Percentiles rank a stretch among this genome's conserved stretches.
These are phyloP conservation scores for Acer yangbiense DNA, from an alignment of 345 rosid genomes.

Conservation along the genomic window DNA sequence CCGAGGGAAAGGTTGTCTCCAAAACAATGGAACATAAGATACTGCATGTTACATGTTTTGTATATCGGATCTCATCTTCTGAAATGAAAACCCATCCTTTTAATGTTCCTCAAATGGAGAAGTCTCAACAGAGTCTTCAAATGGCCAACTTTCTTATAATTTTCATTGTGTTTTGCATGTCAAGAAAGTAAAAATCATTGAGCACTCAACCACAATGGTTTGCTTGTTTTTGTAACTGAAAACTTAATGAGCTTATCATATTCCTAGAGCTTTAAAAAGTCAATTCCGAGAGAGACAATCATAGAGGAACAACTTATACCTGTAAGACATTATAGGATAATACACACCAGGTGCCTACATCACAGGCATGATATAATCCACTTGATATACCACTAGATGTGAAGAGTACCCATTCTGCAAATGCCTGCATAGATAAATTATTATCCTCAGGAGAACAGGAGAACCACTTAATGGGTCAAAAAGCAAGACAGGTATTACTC, in stretches of 20 bases:
- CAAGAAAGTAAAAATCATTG: neutral
- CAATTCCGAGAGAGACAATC: neutral
- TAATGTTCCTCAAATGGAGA: neutral
- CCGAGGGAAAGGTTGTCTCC: neutral
- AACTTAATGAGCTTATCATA: neutral
- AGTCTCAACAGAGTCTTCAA: conserved; percentile 1
- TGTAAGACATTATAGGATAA: conserved; percentile 76
- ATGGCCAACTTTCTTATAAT: neutral
- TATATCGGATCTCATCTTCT: neutral
- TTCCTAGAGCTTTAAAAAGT: neutral
- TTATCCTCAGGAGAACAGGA: conserved; percentile 3
- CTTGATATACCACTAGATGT: conserved; percentile 91
- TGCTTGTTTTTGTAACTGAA: neutral
- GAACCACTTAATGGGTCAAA: neutral
- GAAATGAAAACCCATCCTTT: neutral
- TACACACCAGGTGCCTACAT: conserved; percentile 91
- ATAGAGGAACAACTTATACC: conserved; percentile 44
- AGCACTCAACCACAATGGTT: neutral
- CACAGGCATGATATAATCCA: conserved; percentile 96
- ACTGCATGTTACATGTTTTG: conserved; percentile 1
- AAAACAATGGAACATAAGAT: neutral
- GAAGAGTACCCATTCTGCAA: conserved; percentile 94
- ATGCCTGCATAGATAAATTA: conserved; percentile 57
- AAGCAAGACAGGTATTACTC: conserved; percentile 2
- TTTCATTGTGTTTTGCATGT: neutral